These are phyloP conservation scores for Camelina neglecta DNA, from an alignment of 345 rosid genomes.

Conservation along the genomic window DNA sequence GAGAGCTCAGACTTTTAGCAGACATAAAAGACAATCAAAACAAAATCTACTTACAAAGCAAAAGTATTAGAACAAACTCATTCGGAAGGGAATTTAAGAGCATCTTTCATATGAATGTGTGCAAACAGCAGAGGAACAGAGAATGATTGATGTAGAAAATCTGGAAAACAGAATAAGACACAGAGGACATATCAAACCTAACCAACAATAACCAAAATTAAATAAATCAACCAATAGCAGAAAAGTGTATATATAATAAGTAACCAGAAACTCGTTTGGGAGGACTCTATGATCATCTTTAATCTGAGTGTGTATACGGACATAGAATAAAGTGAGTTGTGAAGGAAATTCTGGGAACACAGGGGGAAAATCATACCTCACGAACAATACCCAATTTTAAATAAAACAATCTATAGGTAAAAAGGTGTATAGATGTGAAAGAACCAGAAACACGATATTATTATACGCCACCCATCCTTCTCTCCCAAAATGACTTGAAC, in stretches of 20 bases:
- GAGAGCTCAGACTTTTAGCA: not conserved
- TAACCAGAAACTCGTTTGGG: not conserved
- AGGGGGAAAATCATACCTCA: not conserved
- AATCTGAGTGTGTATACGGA: no score
- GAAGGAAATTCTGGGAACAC: not conserved
- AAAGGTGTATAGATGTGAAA: not conserved
- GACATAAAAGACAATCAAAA: not conserved
- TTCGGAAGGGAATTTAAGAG: not conserved
- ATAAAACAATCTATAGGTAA: not conserved
- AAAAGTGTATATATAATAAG: not conserved
- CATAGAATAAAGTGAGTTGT: not conserved
- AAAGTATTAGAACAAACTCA: not conserved
- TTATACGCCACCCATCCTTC: not conserved
- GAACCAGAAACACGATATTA: not conserved
- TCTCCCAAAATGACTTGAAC: not conserved
- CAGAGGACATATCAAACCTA: not conserved
- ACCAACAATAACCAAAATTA: conserved; percentile 11
- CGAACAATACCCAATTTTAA: not conserved
- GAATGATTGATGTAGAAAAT: not conserved
- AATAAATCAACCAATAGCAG: not conserved
- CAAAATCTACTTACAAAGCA: not conserved
- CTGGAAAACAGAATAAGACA: conserved; percentile 17
- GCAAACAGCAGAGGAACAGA: not conserved
- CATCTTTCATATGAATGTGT: not conserved
- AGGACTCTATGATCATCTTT: no score